A percentile compares a stretch with the other conserved stretches of the same genome.
Evolutionary conservation across 148 eudicot genomes (phyloP).

Genomic region (Vaccinium corymbosum): DNA sequence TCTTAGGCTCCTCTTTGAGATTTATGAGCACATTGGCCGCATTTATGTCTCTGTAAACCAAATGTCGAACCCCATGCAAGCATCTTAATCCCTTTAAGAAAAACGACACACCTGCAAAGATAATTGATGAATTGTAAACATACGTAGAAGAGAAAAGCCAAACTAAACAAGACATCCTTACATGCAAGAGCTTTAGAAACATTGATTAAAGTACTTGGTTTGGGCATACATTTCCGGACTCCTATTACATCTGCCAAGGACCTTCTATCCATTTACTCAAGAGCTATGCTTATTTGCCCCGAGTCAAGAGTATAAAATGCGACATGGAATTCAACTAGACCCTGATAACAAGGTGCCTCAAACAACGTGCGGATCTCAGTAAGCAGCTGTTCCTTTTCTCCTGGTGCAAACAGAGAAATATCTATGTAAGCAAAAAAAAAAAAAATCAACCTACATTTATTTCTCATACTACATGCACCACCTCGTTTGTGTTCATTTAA

Average conservation of each 20-base stretch:
- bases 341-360: slow-evolving; percentile 87
- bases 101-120: slow-evolving; percentile 18
- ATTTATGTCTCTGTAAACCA: slow-evolving; percentile 94
- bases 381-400: slow-evolving; percentile 92
- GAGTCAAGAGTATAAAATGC: slow-evolving; percentile 94
- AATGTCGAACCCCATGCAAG: slow-evolving; percentile 79
- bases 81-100: slow-evolving; percentile 69
- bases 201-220: slow-evolving; percentile 70
- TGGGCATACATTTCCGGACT: slow-evolving; percentile 62
- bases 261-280: slow-evolving; percentile 97
- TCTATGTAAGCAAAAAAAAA: slow-evolving; percentile 16
- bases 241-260: slow-evolving; percentile 78
- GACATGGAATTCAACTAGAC: slow-evolving; percentile 92
- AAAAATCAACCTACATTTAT: not conserved
- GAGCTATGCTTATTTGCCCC: slow-evolving; percentile 93
- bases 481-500: not conserved
- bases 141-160: slow-evolving; percentile 3
- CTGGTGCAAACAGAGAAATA: slow-evolving; percentile 27
- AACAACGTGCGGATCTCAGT: slow-evolving; percentile 88
- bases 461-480: not conserved
- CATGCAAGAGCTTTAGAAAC: slow-evolving; percentile 72
- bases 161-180: slow-evolving; percentile 18
- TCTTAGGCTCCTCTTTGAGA: slow-evolving; percentile 94
- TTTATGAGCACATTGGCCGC: slow-evolving; percentile 94
- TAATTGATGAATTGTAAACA: not conserved